Conservation (phyloP, 345 rosid genomes). For the Theobroma cacao region DNA sequence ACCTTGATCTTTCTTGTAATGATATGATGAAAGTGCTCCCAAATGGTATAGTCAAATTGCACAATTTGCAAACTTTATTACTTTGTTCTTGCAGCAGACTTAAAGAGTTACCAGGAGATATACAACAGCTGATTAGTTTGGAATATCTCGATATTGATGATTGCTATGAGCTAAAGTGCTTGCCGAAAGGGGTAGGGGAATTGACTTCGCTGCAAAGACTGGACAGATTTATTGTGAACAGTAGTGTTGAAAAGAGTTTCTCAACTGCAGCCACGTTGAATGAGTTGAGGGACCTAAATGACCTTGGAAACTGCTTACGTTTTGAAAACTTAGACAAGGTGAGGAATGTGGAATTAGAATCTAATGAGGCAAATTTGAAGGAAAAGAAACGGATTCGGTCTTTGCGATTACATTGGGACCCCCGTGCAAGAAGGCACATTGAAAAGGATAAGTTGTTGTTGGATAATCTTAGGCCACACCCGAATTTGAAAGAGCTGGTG, state of each 20-base stretch:
- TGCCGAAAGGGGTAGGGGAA: not conserved
- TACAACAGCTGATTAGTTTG: not conserved
- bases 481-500: no score
- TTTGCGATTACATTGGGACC: no score
- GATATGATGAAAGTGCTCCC: not conserved
- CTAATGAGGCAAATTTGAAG: not conserved
- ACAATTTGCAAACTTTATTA: not conserved
- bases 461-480: no score
- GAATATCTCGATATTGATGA: not conserved
- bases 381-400: not conserved
- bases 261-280: not conserved
- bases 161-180: not conserved
- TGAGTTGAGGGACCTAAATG: not conserved
- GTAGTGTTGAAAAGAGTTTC: not conserved
- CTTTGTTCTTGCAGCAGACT: not conserved
- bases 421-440: no score
- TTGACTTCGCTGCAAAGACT: not conserved
- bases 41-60: not conserved
- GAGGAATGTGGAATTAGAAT: not conserved
- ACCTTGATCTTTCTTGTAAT: not conserved
- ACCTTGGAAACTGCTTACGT: not conserved
- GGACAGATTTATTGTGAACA: not conserved
- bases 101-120: not conserved
- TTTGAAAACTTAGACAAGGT: not conserved
- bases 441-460: not conserved